Evolutionary conservation across 2,329 filamentous ascomycete species (phyloP).

Genomic region (Beauveria australis): DNA sequence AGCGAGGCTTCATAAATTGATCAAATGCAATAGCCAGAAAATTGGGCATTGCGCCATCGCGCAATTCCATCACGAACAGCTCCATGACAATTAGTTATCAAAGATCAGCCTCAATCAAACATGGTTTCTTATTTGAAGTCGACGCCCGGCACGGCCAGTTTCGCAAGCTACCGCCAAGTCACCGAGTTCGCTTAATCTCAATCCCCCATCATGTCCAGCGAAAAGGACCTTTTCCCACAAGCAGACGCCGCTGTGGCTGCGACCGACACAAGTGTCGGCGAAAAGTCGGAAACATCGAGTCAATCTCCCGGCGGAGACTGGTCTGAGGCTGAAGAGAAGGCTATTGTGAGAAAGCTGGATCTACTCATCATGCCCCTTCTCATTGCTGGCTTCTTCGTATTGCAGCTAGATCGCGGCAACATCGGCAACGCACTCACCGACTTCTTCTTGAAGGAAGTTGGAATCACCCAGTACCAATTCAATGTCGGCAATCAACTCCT

Average conservation of each 20-base stretch:
- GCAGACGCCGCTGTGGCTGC: neutral
- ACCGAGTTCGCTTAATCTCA: neutral
- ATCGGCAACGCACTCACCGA: constrained; percentile 27
- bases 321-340: neutral
- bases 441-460: constrained; percentile 36
- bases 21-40: neutral
- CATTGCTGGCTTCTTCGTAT: constrained; percentile 31
- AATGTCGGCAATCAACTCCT: constrained; percentile 37
- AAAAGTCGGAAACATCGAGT: neutral
- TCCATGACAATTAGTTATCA: neutral
- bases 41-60: neutral
- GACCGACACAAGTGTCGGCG: neutral
- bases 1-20: neutral
- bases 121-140: neutral
- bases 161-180: too few species aligned
- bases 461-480: constrained; percentile 36
- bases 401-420: constrained; percentile 19
- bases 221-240: neutral
- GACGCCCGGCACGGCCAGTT: neutral
- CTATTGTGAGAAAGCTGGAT: neutral
- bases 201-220: neutral
- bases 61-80: neutral
- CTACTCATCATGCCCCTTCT: constrained; percentile 29
- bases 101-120: neutral
- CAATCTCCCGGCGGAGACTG: neutral